These are phyloP conservation scores for Alternaria gansuensis DNA, from an alignment of 2,329 filamentous ascomycete genomes.

Conservation along the genomic window DNA sequence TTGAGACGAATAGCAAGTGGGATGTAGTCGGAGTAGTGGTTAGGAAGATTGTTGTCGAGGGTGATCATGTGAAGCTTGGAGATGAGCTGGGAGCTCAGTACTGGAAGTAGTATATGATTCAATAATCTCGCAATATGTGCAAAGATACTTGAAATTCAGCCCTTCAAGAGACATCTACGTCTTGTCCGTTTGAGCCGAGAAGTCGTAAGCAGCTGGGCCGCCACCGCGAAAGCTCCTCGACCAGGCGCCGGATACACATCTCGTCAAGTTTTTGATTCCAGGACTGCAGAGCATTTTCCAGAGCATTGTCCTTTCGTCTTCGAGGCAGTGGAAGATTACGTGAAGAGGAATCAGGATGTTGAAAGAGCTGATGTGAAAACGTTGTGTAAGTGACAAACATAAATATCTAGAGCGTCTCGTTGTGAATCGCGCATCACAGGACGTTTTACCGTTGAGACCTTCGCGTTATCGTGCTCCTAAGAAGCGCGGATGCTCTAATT, in stretches of 20 bases:
- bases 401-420: background rate
- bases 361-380: background rate
- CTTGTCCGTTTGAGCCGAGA: background rate
- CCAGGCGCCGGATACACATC: background rate
- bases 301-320: background rate
- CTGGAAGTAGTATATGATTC: constrained; percentile 32
- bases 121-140: background rate
- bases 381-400: background rate
- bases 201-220: background rate
- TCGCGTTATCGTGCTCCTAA: background rate
- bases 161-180: background rate
- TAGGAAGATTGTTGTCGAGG: constrained; percentile 39
- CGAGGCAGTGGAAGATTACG: background rate
- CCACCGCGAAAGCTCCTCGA: constrained; percentile 5
- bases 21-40: constrained; percentile 50
- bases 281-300: background rate
- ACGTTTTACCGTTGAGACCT: background rate
- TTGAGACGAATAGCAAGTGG: constrained; percentile 46
- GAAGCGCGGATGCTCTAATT: background rate
- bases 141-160: background rate
- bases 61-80: constrained; percentile 42
- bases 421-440: background rate
- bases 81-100: constrained; percentile 45
- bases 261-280: constrained; percentile 13
- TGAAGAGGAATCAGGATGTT: background rate